These are phyloP conservation scores for Umbelopsis sp. DNA, from an alignment of 192 early-diverging fungal genomes.

Conservation along the genomic window DNA sequence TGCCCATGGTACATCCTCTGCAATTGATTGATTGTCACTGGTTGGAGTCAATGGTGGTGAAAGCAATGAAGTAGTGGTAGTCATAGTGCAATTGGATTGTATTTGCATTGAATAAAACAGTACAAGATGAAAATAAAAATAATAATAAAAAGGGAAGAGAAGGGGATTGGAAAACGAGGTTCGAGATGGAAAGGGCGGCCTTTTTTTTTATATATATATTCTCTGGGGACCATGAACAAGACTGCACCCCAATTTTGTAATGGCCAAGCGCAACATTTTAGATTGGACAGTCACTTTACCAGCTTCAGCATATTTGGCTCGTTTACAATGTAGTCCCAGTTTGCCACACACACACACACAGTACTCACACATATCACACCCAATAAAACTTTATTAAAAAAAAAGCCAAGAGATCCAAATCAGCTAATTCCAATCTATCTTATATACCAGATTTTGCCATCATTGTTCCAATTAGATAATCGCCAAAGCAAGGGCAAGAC, in stretches of 20 bases:
- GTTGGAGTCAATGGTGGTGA: slow-evolving; percentile 11
- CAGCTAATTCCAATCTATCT: too few relatives aligned
- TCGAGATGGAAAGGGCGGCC: slow-evolving; percentile 1
- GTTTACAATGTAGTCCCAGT: too few relatives aligned
- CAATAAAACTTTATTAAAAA: too few relatives aligned
- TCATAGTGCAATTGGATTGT: not conserved
- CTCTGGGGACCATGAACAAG: slow-evolving; percentile 17
- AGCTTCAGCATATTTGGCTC: too few relatives aligned
- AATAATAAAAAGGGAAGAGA: not conserved
- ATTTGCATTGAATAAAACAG: not conserved
- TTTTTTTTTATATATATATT: slow-evolving; percentile 2
- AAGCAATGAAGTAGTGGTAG: slow-evolving; percentile 9
- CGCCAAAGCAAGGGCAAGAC: too few relatives aligned
- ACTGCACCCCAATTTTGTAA: slow-evolving; percentile 14
- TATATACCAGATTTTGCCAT: too few relatives aligned
- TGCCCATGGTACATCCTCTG: slow-evolving; percentile 10
- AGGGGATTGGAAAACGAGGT: not conserved
- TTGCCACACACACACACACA: too few relatives aligned
- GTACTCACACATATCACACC: too few relatives aligned
- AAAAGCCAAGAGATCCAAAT: too few relatives aligned
- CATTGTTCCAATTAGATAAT: too few relatives aligned
- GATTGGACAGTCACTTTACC: slow-evolving; percentile 12
- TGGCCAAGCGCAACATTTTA: slow-evolving; percentile 3
- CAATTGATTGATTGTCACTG: slow-evolving; percentile 14
- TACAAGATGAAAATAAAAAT: not conserved